Conservation (phyloP, 208 protist genomes). For the Tritrichomonas foetus region DNA sequence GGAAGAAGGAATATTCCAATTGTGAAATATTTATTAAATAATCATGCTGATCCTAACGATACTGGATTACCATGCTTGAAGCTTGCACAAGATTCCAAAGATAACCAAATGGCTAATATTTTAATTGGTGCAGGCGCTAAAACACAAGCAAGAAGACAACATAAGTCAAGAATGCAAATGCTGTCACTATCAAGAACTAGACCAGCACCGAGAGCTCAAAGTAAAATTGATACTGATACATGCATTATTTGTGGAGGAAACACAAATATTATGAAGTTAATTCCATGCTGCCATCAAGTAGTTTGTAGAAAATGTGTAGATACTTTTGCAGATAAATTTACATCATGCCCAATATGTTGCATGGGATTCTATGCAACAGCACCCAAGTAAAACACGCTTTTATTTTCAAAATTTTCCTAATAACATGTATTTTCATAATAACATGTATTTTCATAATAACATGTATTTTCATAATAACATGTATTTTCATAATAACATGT, state of each 20-base stretch:
- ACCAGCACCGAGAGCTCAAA: background rate
- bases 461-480: too few species aligned
- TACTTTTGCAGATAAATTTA: background rate
- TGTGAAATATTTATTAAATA: background rate
- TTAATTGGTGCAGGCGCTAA: background rate
- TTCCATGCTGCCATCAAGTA: background rate
- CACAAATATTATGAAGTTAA: background rate
- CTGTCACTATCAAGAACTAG: background rate
- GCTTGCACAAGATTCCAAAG: background rate
- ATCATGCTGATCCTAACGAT: background rate
- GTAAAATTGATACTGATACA: background rate
- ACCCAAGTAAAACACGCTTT: too few species aligned
- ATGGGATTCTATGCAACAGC: slow-evolving; percentile 26
- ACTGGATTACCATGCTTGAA: background rate
- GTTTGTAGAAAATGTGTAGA: background rate
- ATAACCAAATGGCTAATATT: background rate
- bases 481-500: too few species aligned
- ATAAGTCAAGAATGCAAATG: background rate
- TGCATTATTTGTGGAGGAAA: background rate
- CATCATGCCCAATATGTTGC: background rate
- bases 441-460: too few species aligned
- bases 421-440: too few species aligned
- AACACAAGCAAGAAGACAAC: background rate
- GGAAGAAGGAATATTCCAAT: background rate
- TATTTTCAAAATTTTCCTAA: too few species aligned